Evolutionary conservation across 164 flowering plant species (phyloP), one percentile per base, ranked within the genome.

Genomic region (Nymphaea thermarum): DNA sequence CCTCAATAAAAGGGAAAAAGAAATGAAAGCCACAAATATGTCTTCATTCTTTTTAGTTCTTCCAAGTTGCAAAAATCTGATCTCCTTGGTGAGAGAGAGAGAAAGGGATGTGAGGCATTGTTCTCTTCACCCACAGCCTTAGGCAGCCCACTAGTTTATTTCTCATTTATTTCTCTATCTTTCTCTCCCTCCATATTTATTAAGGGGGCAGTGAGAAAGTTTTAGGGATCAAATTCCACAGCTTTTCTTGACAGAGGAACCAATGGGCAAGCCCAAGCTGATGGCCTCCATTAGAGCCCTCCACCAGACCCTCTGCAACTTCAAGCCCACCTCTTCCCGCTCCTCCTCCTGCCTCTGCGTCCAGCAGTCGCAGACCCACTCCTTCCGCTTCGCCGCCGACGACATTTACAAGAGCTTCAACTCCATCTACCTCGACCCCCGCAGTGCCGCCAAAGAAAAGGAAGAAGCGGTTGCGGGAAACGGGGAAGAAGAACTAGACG

Each of bases 291-390:
- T 73, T 43, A 73, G 64, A 73, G 67, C 69, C 7, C 64, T 72
- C 12, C 70, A 67, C 43, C 66, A 72, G 60, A 68, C 73, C n/a
- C 57, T 74, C 10, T 10, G 67, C 45, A 70, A 70, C 66, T 63
- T 70, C 43, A 67, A 51, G 41, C 67, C 65, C 59, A 72, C 62
- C 59, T 45, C 67, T 17, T 57, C 63, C 66, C 43, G 71, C 6
- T 68, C 69, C 70, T 57, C 63, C 66, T 44, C 74, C 6, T 68
- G 72, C 70, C 67, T 64, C 4, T 75, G 75, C 44, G 47, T 45
- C 67, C 74, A 75, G 42, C 72, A 65, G 62, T 15, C 70, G 15
- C 60, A 66, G 63, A 75, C 77, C 18, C 63, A 61, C 42, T 75
- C 77, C 60, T 75, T 75, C 63, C 63, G 78, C 42, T 71, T 71